Evolutionary conservation across 2,329 filamentous ascomycete species (phyloP), one percentile per base, ranked within the genome.

Genomic region (Penicillium sp.): DNA sequence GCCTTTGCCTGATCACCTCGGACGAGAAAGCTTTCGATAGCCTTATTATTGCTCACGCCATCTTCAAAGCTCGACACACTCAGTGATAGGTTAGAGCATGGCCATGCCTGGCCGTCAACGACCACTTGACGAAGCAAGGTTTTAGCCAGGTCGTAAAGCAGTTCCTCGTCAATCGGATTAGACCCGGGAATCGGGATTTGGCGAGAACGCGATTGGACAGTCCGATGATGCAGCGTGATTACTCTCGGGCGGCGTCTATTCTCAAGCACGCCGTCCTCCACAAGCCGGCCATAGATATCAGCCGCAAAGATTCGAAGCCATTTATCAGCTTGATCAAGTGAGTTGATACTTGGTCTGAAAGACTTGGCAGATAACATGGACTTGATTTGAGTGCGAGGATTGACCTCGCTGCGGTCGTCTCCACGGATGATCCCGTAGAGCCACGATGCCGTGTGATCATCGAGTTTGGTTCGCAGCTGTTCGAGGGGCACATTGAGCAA

Each of bases 301-400:
- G 91, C 90, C 4, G 84, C 86, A 71, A 97, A 97, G 51, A 99
- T 97, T 10, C 88, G 83, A 38, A 99, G 79, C 94, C 94, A 99
- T 56, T 86, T 87, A 22, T 84, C 79, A 1, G 88, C 93, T 70
- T 96, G 90, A 21, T 94, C 91, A 16, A 84, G 77, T 2, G 81
- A 88, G 62, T 86, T 89, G 69, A 97, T 93, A 52, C 83, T 86
- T 0, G 94, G 94, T 24, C 90, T 83, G 67, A 99, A 99, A 0
- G 92, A 95, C 71, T 99, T 99, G 18, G 94, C 92, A 1, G 92
- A 97, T 13, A 97, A 80, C 92, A 99, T 97, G 14, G 90, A 94
- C 72, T 97, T 97, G 77, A 97, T 96, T 67, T 94, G 90, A 1
- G 92, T 96, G 48, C 93, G 83, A 27, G 91, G 84, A 67, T 91